These are phyloP conservation scores for Chrysoporthe austroafricana DNA, from an alignment of 2,329 filamentous ascomycete genomes.

Conservation along the genomic window DNA sequence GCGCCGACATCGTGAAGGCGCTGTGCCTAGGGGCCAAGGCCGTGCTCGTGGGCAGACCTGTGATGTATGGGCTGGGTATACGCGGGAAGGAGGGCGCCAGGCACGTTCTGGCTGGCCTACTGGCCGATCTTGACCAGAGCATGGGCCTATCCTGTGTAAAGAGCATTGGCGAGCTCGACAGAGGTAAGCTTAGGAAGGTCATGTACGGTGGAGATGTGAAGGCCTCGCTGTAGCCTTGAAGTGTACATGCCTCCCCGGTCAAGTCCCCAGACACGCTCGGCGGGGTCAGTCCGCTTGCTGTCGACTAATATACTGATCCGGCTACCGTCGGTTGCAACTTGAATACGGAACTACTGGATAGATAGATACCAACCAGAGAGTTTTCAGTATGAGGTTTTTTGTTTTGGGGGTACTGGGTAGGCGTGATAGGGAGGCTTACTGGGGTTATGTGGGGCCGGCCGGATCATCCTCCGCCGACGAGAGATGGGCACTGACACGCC, in stretches of 20 bases:
- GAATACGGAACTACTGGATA: no score
- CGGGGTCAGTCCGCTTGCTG: no score
- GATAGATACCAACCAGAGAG: no score
- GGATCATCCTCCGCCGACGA: not conserved
- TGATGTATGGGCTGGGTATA: slow-evolving; percentile 60
- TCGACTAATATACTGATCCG: no score
- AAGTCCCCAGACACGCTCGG: no score
- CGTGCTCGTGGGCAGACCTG: slow-evolving; percentile 61
- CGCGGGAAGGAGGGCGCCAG: slow-evolving; percentile 59
- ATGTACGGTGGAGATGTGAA: slow-evolving; percentile 39
- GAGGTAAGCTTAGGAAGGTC: slow-evolving; percentile 39
- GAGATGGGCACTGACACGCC: not conserved
- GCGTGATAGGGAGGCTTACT: no score
- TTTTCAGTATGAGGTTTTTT: no score
- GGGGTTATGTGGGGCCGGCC: not conserved
- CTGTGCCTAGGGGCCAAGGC: slow-evolving; percentile 58
- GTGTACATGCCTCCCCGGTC: not conserved
- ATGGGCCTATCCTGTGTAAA: slow-evolving; percentile 59
- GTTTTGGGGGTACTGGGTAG: no score
- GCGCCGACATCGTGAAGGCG: slow-evolving; percentile 62
- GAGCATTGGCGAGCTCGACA: slow-evolving; percentile 43
- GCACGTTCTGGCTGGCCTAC: slow-evolving; percentile 52
- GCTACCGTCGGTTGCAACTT: no score
- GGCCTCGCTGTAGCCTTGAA: slow-evolving; percentile 19
- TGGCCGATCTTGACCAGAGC: slow-evolving; percentile 58